Evolutionary conservation across 2,329 filamentous ascomycete genomes (phyloP).

Genomic region (Paramyrothecium roridum): DNA sequence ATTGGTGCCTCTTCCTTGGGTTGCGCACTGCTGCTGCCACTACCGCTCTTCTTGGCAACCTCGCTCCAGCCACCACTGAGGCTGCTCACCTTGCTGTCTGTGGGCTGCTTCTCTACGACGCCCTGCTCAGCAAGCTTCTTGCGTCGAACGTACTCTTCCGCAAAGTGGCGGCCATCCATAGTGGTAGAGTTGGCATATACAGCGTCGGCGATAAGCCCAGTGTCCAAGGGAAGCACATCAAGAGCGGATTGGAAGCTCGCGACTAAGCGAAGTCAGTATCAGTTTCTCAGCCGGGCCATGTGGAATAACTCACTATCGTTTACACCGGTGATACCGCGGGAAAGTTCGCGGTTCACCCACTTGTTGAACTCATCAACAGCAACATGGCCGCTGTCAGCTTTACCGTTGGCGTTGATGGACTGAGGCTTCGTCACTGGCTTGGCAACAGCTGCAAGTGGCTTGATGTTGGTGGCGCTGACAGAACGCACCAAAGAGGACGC

Average conservation of each 20-base stretch:
- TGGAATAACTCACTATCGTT: conserved; percentile 48
- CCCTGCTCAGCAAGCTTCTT: conserved; percentile 93
- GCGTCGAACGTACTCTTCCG: conserved; percentile 89
- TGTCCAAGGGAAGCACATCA: conserved; percentile 71
- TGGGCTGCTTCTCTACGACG: conserved; percentile 71
- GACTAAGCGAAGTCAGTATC: conserved; percentile 49
- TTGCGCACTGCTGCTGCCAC: conserved; percentile 21
- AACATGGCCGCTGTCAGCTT: conserved; percentile 29
- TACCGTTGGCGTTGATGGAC: conserved; percentile 38
- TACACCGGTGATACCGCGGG: conserved; percentile 61
- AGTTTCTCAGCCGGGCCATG: background rate
- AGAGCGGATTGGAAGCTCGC: conserved; percentile 78
- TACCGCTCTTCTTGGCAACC: conserved; percentile 86
- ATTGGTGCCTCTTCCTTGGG: conserved; percentile 40
- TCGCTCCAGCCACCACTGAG: conserved; percentile 82
- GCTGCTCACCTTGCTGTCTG: conserved; percentile 44
- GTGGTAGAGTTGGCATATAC: conserved; percentile 85
- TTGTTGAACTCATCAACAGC: conserved; percentile 92
- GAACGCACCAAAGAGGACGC: conserved; percentile 47
- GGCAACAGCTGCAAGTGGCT: conserved; percentile 39
- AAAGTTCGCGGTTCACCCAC: conserved; percentile 80
- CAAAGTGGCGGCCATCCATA: conserved; percentile 89
- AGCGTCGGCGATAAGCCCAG: conserved; percentile 81
- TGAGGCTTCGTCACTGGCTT: conserved; percentile 52
- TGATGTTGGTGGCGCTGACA: conserved; percentile 38